Conservation (phyloP, 371 early-diverging fungal species). For the Mortierella sp. region DNA sequence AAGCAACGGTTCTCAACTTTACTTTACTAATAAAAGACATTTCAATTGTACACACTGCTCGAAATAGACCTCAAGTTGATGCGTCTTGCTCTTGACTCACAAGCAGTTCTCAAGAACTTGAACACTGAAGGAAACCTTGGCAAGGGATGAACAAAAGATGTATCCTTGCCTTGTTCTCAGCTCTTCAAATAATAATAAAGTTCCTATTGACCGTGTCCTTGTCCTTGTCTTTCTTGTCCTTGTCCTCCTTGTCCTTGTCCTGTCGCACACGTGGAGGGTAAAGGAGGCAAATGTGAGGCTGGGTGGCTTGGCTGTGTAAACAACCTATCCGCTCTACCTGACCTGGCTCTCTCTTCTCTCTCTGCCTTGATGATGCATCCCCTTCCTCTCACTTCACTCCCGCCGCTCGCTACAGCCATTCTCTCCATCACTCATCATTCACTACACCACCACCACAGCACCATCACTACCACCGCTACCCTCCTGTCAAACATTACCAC, state of each 20-base stretch:
- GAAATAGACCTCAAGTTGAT: slow-evolving; percentile 12
- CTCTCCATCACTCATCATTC: not conserved
- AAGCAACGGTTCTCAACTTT: not conserved
- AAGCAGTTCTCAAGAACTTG: not conserved
- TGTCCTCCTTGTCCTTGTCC: not conserved
- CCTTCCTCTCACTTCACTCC: not conserved
- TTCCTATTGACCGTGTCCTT: no score
- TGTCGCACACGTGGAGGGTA: not conserved
- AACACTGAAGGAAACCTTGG: not conserved
- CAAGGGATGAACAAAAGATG: not conserved
- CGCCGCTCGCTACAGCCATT: not conserved
- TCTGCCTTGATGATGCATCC: slow-evolving; percentile 2
- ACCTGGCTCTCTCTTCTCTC: not conserved
- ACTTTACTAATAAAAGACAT: not conserved
- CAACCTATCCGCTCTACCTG: slow-evolving; percentile 16
- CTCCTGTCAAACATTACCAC: not conserved
- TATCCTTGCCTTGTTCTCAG: not conserved
- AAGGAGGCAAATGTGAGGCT: not conserved
- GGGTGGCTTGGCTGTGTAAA: slow-evolving; percentile 47
- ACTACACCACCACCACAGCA: not conserved
- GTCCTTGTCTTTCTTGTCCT: not conserved
- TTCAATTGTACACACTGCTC: not conserved
- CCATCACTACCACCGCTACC: not conserved
- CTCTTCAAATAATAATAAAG: not conserved
- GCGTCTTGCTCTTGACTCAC: slow-evolving; percentile 13